phyloP scores from a whole-genome alignment of 495 filamentous ascomycete species.

The Aspergillus hancockii region DNA sequence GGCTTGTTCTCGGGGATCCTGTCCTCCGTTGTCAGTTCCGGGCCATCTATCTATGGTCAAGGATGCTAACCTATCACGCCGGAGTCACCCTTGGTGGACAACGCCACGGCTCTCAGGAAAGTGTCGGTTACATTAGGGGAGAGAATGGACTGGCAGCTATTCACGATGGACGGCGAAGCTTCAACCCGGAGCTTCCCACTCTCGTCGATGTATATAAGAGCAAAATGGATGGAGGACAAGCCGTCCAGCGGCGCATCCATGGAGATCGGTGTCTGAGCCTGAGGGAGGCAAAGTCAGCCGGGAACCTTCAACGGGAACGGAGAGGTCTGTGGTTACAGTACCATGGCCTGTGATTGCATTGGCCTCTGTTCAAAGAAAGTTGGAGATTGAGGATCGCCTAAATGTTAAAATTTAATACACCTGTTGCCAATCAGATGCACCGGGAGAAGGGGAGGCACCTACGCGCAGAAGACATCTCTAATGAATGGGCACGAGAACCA shows the following conservation, averaged over 20 bases:
- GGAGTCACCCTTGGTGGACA: constrained; percentile 23
- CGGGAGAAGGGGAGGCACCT: constrained; percentile 9
- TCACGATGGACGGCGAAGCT: constrained; percentile 36
- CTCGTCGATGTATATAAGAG: constrained; percentile 41
- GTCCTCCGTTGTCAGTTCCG: background rate
- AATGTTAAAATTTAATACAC: constrained; percentile 15
- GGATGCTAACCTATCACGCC: constrained; percentile 19
- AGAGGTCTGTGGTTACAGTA: constrained; percentile 3
- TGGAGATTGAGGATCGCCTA: constrained; percentile 10
- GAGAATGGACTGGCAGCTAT: constrained; percentile 34
- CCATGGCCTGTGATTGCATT: constrained; percentile 9
- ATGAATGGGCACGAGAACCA: constrained; percentile 16
- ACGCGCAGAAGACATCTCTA: constrained; percentile 13
- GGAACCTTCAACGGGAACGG: background rate
- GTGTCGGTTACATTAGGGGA: constrained; percentile 37
- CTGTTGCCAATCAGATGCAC: constrained; percentile 13
- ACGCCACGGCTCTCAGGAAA: constrained; percentile 40
- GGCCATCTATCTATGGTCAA: background rate
- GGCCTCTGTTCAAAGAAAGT: constrained; percentile 11
- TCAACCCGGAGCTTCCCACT: constrained; percentile 38
- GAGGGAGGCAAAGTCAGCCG: constrained; percentile 1
- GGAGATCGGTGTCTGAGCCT: constrained; percentile 30
- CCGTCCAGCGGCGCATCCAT: constrained; percentile 28
- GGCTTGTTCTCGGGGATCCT: constrained; percentile 8
- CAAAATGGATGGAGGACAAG: constrained; percentile 32